Evolutionary conservation across 2,329 filamentous ascomycete genomes (phyloP), one percentile per base, ranked within the genome.

Genomic region (Fusarium heterosporum): DNA sequence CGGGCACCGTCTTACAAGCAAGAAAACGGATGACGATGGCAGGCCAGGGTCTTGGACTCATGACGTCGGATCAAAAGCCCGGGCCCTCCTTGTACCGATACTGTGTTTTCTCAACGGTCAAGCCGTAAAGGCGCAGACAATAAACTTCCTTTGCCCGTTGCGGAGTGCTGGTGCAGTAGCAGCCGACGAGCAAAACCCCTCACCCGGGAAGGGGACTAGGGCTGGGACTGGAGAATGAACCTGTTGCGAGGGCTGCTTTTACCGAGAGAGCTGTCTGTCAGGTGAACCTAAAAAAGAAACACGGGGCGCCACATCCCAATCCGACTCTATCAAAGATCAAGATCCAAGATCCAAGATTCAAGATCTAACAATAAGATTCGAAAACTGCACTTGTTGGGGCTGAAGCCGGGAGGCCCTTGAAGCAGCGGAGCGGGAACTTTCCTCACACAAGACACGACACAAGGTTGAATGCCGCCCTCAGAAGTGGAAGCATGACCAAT

Each of bases 1-100:
- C 16, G n/a, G 34, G 10, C 13, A 29, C 49, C 34, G 51, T 63
- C 32, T 39, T 30, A 51, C 36, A 60, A 45, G n/a, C 10, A 17
- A 52, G 50, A 69, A 53, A 69, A 59, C 52, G 45, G 40, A 69
- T 69, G 66, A 69, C 66, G 66, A 36, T 63, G 53, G 46, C 49
- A 69, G 40, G 48, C 43, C 52, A 28, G 47, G 59, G 50, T 53
- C 36, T 14, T 34, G 8, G 45, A 57, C 61, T 61, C 55, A 66
- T 68, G 64, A 66, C 55, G 61, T 57, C 25, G 45, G 28, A 40
- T 13, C 55, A 48, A 39, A 32, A 58, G 26, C 19, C 56, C 30
- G 38, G 29, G 22, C 45, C 9, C 19, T 40, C 17, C 17, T 9
- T 28, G 19, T 17, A 22, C 40, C 34, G 50, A 25, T 45, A 30